A percentile compares a stretch with the other conserved stretches of the same genome.
Conservation (phyloP, 768 basidiomycete species). For the Daedalea quercina region DNA sequence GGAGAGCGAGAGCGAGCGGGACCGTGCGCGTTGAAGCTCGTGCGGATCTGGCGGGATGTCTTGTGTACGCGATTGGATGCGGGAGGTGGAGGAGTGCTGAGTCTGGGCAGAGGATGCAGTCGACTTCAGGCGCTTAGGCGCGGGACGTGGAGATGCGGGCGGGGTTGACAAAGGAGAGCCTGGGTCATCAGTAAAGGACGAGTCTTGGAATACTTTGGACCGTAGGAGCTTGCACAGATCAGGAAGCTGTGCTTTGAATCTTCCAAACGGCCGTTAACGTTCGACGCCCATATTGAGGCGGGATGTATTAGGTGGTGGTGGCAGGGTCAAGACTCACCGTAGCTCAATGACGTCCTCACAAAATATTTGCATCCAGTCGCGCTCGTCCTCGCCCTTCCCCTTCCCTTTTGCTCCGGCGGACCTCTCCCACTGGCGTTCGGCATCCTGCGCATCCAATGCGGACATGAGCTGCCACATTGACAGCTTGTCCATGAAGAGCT, state of each 20-base stretch:
- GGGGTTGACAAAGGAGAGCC: constrained; percentile 14
- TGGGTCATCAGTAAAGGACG: constrained; percentile 49
- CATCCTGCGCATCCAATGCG: constrained; percentile 27
- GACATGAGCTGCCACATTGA: constrained; percentile 67
- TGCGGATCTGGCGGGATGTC: neutral
- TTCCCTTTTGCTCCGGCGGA: constrained; percentile 13
- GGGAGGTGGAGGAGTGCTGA: neutral
- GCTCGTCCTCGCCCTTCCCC: constrained; percentile 13
- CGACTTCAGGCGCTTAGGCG: constrained; percentile 10
- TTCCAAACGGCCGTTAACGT: constrained; percentile 20
- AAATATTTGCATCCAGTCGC: constrained; percentile 74
- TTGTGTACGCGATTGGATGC: neutral
- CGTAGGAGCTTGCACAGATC: constrained; percentile 51
- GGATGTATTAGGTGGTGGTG: too few relatives aligned
- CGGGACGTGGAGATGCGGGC: constrained; percentile 13
- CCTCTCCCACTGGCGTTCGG: constrained; percentile 8
- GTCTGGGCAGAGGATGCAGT: constrained; percentile 7
- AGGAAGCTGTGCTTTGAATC: constrained; percentile 50
- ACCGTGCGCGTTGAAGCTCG: constrained; percentile 16
- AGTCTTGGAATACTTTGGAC: constrained; percentile 58
- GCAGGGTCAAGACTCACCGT: constrained; percentile 39
- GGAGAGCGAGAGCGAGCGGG: constrained; percentile 50
- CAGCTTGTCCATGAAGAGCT: constrained; percentile 73
- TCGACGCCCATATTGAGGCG: neutral
- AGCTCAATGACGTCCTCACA: constrained; percentile 61